Evolutionary conservation across 2,329 filamentous ascomycete species (phyloP), one percentile per base, ranked within the genome.

Genomic region (Lecanosticta acicola): DNA sequence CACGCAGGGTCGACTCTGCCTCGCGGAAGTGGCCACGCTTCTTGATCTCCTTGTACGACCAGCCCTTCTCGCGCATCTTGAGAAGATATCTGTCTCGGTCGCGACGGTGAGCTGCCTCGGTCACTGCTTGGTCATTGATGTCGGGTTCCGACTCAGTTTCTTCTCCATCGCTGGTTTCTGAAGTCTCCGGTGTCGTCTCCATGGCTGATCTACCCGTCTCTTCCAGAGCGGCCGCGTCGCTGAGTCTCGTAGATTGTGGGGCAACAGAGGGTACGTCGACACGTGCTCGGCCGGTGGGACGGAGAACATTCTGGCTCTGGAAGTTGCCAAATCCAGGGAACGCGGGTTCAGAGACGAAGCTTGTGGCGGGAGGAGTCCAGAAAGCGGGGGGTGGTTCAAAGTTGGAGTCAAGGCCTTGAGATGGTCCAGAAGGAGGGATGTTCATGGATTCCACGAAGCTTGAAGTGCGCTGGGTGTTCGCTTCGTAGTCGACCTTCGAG

Each of bases 1-100:
- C 85, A 11, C 85, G 75, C 32, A 90, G 71, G 0, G 85, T 89
- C 9, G 83, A 85, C 65, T 87, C 84, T 1, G 83, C 80, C 56
- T 85, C 81, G 0, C 65, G 40, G 52, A 83, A 83, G 1, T 71
- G 66, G 11, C 81, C 78, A 14, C 67, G 58, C 4, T 60, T 56
- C 32, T 75, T 75, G 57, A 87, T 87, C 48, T 84, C 73, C 43
- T 74, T 76, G 66, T 87, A 88, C 0, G 81, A 79, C 68, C 78
- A 68, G 2, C 82, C 82, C 1, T 68, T 62, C 5, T 63, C 58
- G 61, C 79, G 81, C 18, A 72, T 69, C n/a, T 70, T 59, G 13
- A 84, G 62, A 1, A 86, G 69, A 34, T 51, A 55, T n/a, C 49
- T 45, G 46, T 65, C 61, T 9, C 56, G 54, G n/a, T 50, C 41